These are phyloP conservation scores for Nemania serpens DNA, from an alignment of 2,329 filamentous ascomycete genomes.

Conservation along the genomic window DNA sequence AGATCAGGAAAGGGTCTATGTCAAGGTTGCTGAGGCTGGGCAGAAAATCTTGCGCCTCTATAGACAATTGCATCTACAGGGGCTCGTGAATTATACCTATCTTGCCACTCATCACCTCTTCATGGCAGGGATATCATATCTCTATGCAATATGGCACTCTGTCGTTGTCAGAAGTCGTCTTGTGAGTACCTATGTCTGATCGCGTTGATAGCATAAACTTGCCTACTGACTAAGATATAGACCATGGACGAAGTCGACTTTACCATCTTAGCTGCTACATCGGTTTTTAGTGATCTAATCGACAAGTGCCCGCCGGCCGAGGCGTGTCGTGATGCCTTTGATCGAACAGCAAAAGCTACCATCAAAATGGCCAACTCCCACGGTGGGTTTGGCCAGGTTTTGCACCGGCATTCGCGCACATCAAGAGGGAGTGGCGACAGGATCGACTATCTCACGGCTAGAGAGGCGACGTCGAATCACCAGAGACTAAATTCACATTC, in stretches of 20 bases:
- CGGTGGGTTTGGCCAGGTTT: constrained; percentile 71
- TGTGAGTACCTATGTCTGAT: constrained; percentile 57
- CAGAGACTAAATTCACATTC: constrained; percentile 31
- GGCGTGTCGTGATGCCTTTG: constrained; percentile 92
- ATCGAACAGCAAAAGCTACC: constrained; percentile 92
- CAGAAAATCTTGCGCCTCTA: constrained; percentile 92
- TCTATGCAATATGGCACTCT: constrained; percentile 98
- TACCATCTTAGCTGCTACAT: constrained; percentile 89
- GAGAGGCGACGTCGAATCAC: constrained; percentile 41
- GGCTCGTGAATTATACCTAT: constrained; percentile 94
- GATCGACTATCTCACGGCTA: constrained; percentile 39
- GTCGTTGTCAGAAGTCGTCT: constrained; percentile 82
- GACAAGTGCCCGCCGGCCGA: constrained; percentile 95
- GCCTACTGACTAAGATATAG: constrained; percentile 46
- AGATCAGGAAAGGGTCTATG: constrained; percentile 88
- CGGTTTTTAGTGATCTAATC: constrained; percentile 87
- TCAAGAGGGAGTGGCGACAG: constrained; percentile 35
- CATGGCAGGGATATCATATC: constrained; percentile 94
- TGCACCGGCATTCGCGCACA: constrained; percentile 38
- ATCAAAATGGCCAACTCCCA: constrained; percentile 92
- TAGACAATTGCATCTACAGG: constrained; percentile 82
- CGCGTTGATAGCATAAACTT: constrained; percentile 23
- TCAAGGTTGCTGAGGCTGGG: constrained; percentile 93
- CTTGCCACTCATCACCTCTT: constrained; percentile 95
- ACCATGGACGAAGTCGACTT: constrained; percentile 98